Evolutionary conservation across 345 rosid genomes (phyloP), one percentile per base, ranked within the genome.

Genomic region (Theobroma cacao): DNA sequence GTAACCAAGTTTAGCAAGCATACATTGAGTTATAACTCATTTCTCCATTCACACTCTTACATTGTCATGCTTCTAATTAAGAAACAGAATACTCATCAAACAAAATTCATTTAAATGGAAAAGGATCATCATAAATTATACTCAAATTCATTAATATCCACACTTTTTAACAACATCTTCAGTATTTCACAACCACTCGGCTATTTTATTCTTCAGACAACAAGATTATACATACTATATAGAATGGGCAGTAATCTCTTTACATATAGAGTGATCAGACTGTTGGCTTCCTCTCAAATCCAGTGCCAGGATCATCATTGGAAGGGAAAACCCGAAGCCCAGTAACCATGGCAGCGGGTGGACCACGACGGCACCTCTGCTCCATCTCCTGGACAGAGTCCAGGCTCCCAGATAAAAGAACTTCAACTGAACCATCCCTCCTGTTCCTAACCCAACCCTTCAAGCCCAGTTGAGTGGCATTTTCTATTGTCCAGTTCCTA

Each of bases 401-500:
- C 8, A 86, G 41, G 30, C 86, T 86, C 45, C 97, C 97, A 0
- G 93, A 90, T 82, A 96, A 92, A 61, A 94, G 87, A 17, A 97
- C 97, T 86, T 96, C 98, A 30, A 93, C 98, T 0, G 97, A 86
- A 56, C 98, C 97, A 65, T 96, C 97, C 77, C 93, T 91, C 71
- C 89, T 86, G 81, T 93, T 95, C 86, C 95, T 87, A 14, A 95
- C 97, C 99, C 98, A 93, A 74, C 98, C 98, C 47, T 88, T 92
- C 33, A 95, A n/a, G 71, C 97, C 97, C 59, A 93, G 84, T 73
- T 87, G 89, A 40, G 79, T 82, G 0, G 98, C 98, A 61, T 90
- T 92, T 78, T 91, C 97, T 22, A 91, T 79, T 5, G 94, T 92
- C 98, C 98, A 93, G 85, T 92, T 86, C 79, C 97, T 88, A 79